These are phyloP conservation scores for Trametes sanguinea DNA, from an alignment of 768 basidiomycete genomes.

Conservation along the genomic window DNA sequence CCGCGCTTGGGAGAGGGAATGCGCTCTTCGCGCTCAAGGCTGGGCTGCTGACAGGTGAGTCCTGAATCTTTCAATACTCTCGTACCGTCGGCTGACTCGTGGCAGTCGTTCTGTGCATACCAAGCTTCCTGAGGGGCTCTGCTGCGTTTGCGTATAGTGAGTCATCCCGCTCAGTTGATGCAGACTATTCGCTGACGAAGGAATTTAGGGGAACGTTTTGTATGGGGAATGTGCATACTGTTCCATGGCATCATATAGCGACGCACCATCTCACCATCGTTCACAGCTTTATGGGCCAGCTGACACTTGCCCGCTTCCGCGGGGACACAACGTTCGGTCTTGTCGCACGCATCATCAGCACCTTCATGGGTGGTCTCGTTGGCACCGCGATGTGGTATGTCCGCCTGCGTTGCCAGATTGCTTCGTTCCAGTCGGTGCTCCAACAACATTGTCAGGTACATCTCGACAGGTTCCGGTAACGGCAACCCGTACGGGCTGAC, in stretches of 20 bases:
- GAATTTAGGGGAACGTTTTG: slow-evolving; percentile 55
- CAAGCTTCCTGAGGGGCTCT: slow-evolving; percentile 55
- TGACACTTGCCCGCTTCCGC: slow-evolving; percentile 68
- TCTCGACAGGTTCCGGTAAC: slow-evolving; percentile 58
- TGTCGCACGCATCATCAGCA: slow-evolving; percentile 58
- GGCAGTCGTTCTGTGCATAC: slow-evolving; percentile 58
- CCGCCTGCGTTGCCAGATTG: not conserved
- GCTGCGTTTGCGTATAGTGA: slow-evolving; percentile 60
- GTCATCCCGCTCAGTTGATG: slow-evolving; percentile 24
- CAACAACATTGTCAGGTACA: slow-evolving; percentile 51
- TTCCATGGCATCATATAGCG: not conserved
- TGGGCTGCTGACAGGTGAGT: slow-evolving; percentile 58
- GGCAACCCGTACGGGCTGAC: slow-evolving; percentile 74
- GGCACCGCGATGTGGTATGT: slow-evolving; percentile 70
- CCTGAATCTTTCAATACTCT: not conserved
- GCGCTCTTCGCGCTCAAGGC: slow-evolving; percentile 72
- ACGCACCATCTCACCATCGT: not conserved
- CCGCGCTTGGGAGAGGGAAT: slow-evolving; percentile 56
- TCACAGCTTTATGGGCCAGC: slow-evolving; percentile 70
- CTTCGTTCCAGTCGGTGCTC: not conserved
- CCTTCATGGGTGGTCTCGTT: slow-evolving; percentile 63
- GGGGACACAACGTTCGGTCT: slow-evolving; percentile 76
- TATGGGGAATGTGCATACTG: slow-evolving; percentile 63
- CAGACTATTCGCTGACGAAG: slow-evolving; percentile 3
- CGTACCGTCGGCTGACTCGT: not conserved